Conservation (phyloP, 106 monocot genomes). For the Iris macrosiphon region DNA sequence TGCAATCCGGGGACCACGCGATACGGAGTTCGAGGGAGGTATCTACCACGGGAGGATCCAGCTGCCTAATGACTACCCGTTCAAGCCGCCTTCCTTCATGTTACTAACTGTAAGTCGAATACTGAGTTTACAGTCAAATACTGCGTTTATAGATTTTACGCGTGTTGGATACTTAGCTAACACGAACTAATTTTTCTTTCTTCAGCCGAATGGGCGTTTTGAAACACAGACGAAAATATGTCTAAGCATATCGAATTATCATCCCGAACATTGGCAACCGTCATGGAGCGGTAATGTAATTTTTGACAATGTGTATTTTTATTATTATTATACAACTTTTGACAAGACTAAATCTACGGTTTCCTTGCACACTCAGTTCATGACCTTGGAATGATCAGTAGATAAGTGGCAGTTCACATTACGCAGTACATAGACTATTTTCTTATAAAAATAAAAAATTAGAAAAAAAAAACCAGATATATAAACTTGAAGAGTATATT, state of each 20-base stretch:
- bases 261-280: conserved; percentile 99
- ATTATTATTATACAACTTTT: no score
- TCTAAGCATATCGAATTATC: conserved; percentile 96
- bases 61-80: conserved; percentile 81
- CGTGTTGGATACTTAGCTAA: not conserved
- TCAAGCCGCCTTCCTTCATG: conserved; percentile 93
- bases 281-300: conserved; percentile 88
- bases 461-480: no score
- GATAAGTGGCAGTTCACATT: no score
- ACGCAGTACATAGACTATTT: no score
- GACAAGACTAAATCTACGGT: no score
- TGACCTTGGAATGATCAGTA: no score
- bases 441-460: no score
- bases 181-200: not conserved
- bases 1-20: conserved; percentile 77
- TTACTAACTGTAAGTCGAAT: conserved; percentile 51
- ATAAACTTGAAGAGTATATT: no score
- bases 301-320: not conserved
- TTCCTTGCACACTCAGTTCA: no score
- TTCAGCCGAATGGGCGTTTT: conserved; percentile 96
- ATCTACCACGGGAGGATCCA: conserved; percentile 97
- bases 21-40: conserved; percentile 93
- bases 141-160: not conserved
- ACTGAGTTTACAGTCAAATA: not conserved
- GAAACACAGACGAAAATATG: conserved; percentile 97